phyloP scores from a whole-genome alignment of 768 basidiomycete genomes.

The Pulveroboletus frians region DNA sequence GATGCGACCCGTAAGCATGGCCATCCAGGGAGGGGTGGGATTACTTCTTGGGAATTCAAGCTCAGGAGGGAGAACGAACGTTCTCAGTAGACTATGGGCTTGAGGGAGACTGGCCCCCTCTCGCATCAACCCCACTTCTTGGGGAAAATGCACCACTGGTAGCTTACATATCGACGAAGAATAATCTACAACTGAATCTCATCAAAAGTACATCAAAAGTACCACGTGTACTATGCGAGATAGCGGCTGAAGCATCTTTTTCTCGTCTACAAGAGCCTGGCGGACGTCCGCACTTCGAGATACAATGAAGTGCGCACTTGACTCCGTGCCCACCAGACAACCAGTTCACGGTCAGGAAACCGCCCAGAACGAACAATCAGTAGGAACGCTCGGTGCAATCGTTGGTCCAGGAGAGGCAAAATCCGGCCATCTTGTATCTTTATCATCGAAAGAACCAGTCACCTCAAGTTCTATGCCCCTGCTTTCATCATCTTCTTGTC shows the following conservation, averaged over 20 bases:
- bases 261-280: too few relatives aligned
- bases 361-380: constrained; percentile 39
- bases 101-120: constrained; percentile 5
- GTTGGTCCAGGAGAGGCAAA: constrained; percentile 59
- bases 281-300: too few relatives aligned
- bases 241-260: not conserved
- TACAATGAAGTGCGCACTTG: constrained; percentile 31
- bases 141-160: not conserved
- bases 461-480: constrained; percentile 31
- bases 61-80: constrained; percentile 41
- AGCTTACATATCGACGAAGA: not conserved
- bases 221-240: not conserved
- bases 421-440: constrained; percentile 31
- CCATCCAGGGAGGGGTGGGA: constrained; percentile 68
- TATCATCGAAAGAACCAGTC: not conserved
- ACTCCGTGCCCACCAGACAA: not conserved
- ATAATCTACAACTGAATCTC: not conserved
- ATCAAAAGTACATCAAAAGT: not conserved
- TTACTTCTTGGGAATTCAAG: constrained; percentile 45
- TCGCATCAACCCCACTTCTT: not conserved
- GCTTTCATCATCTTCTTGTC: constrained; percentile 82
- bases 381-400: constrained; percentile 58
- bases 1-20: constrained; percentile 70
- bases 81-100: constrained; percentile 59
- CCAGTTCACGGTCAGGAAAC: constrained; percentile 1